Percentiles rank a stretch among this genome's conserved stretches.
Conservation (phyloP, 495 filamentous ascomycete species). For the Rhypophila decipiens region DNA sequence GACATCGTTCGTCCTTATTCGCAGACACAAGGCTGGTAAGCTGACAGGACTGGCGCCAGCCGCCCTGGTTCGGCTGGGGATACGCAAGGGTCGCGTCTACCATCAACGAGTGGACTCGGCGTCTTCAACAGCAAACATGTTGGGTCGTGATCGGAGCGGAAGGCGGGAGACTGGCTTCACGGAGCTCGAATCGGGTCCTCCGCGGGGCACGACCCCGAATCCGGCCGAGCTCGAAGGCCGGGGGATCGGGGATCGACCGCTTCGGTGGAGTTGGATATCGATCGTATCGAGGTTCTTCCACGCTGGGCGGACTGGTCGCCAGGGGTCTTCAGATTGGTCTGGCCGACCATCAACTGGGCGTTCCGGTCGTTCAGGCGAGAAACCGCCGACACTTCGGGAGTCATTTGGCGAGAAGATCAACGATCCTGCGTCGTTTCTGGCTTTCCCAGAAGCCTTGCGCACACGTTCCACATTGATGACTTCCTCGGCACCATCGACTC, state of each 20-base stretch:
- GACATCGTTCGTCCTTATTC: conserved; percentile 13
- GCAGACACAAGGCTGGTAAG: conserved; percentile 21
- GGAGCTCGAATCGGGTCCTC: conserved; percentile 9
- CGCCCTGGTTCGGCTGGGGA: not conserved
- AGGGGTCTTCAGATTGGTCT: not conserved
- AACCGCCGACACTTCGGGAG: conserved; percentile 14
- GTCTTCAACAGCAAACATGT: not conserved
- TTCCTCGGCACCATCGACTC: not conserved
- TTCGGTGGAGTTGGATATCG: conserved; percentile 4
- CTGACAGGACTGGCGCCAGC: not conserved
- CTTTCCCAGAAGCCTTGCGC: conserved; percentile 6
- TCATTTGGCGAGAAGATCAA: conserved; percentile 25
- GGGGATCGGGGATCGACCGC: conserved; percentile 4
- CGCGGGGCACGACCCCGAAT: conserved; percentile 15
- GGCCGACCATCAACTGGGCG: not conserved
- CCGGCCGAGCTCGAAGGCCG: conserved; percentile 27
- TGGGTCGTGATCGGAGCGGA: not conserved
- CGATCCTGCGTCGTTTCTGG: conserved; percentile 15
- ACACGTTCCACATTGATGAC: conserved; percentile 4
- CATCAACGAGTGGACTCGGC: not conserved
- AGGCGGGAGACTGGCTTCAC: conserved; percentile 1
- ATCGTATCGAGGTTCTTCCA: conserved; percentile 9
- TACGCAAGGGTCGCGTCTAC: not conserved
- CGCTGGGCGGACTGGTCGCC: not conserved
- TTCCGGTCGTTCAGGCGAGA: not conserved